These are phyloP conservation scores for Coemansia sp. DNA, from an alignment of 192 early-diverging fungal genomes.

Conservation along the genomic window DNA sequence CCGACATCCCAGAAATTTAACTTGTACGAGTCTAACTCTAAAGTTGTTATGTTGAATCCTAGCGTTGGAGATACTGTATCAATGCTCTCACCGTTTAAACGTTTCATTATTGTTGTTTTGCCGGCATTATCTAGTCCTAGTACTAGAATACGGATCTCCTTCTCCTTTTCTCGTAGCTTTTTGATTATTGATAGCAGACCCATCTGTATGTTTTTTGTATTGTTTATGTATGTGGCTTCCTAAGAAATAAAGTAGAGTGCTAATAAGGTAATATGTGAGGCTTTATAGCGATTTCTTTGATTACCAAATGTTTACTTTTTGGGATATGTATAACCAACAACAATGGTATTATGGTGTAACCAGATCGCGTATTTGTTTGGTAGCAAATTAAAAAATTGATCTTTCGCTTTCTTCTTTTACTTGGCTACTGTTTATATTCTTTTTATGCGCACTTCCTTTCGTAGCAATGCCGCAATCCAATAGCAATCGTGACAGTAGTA, in stretches of 20 bases:
- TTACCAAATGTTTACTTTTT: background rate
- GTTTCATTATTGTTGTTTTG: constrained; percentile 96
- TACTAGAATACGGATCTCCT: constrained; percentile 91
- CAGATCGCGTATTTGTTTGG: background rate
- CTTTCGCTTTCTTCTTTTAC: constrained; percentile 1
- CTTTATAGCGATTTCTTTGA: too few species aligned
- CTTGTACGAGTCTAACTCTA: constrained; percentile 68
- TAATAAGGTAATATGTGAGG: too few species aligned
- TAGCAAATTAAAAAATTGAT: constrained; percentile 7
- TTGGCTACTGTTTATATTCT: background rate
- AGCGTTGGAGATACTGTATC: constrained; percentile 91
- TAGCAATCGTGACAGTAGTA: background rate
- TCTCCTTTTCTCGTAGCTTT: constrained; percentile 89
- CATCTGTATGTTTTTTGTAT: constrained; percentile 56
- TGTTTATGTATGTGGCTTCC: background rate
- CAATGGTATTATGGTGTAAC: background rate
- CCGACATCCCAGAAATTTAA: constrained; percentile 97
- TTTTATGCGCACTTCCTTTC: background rate
- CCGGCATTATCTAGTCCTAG: constrained; percentile 99
- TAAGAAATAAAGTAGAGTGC: background rate
- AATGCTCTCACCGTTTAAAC: constrained; percentile 91
- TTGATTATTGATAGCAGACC: constrained; percentile 92
- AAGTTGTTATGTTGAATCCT: constrained; percentile 97
- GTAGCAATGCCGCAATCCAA: background rate
- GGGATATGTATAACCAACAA: too few species aligned